Conservation (phyloP, 257 asterid genomes). For the Thymus mandschuricus region DNA sequence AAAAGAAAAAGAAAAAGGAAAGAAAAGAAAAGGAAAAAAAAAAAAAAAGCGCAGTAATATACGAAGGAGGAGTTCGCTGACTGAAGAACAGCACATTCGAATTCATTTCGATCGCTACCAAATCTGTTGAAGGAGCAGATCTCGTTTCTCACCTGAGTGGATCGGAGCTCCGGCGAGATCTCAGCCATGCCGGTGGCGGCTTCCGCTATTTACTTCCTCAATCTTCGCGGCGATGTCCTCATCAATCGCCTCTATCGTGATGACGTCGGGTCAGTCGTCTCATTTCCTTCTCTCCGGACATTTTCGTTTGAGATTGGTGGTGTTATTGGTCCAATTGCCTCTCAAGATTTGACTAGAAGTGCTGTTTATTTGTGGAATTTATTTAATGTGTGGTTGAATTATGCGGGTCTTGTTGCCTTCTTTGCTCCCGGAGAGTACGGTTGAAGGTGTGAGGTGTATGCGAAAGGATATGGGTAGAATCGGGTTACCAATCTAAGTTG, state of each 20-base stretch:
- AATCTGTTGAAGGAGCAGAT: constrained; percentile 34
- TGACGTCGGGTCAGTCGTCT: constrained; percentile 79
- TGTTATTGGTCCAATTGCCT: neutral
- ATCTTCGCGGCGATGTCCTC: constrained; percentile 99
- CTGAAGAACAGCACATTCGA: constrained; percentile 31
- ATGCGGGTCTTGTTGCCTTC: constrained; percentile 1
- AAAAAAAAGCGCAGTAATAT: constrained; percentile 3
- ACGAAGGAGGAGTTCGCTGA: constrained; percentile 34
- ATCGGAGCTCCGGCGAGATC: constrained; percentile 41
- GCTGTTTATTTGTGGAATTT: constrained; percentile 11
- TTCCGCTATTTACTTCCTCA: constrained; percentile 91
- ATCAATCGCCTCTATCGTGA: constrained; percentile 99
- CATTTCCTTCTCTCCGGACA: neutral
- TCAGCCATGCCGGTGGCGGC: constrained; percentile 96
- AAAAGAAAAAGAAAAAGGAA: neutral
- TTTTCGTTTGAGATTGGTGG: constrained; percentile 7
- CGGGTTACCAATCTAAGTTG: constrained; percentile 20
- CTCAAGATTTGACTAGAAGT: neutral
- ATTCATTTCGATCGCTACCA: constrained; percentile 27
- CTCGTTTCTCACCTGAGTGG: constrained; percentile 37
- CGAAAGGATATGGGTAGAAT: constrained; percentile 12
- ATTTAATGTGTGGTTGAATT: neutral
- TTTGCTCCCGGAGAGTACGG: neutral
- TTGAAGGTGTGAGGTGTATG: constrained; percentile 25
- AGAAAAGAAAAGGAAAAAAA: neutral